Evolutionary conservation across 140 eudicot species (phyloP).

Genomic region (Senecio squalidus): DNA sequence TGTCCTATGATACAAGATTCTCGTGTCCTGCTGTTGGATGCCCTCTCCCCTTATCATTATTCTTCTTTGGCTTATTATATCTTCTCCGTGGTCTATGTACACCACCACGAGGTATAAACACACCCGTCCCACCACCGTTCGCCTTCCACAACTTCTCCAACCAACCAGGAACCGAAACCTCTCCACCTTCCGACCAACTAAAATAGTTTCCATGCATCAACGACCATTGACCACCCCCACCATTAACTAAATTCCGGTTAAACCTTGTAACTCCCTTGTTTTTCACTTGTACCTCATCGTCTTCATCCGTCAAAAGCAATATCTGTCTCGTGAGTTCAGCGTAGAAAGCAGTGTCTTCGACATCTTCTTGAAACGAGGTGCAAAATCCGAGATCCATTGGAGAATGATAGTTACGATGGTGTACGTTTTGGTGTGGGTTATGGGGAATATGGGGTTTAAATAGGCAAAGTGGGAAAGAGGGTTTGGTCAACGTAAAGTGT

Average conservation of each 20-base stretch:
- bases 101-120: constrained; percentile 32
- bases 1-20: constrained; percentile 22
- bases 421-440: neutral
- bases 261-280: neutral
- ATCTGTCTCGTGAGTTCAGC: constrained; percentile 34
- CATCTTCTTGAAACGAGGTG: neutral
- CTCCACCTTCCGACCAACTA: constrained; percentile 22
- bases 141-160: constrained; percentile 32
- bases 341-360: constrained; percentile 20
- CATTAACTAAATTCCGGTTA: neutral
- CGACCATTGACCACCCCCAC: neutral
- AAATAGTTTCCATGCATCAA: constrained; percentile 19
- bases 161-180: constrained; percentile 31
- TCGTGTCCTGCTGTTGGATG: constrained; percentile 20
- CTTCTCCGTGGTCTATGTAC: constrained; percentile 23
- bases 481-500: constrained; percentile 28
- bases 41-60: constrained; percentile 15
- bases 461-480: constrained; percentile 20
- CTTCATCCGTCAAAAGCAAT: constrained; percentile 29
- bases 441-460: constrained; percentile 11
- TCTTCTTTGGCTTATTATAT: constrained; percentile 16
- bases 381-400: constrained; percentile 16
- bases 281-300: neutral
- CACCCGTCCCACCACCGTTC: constrained; percentile 33
- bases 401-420: neutral